A percentile compares a stretch with the other conserved stretches of the same genome.
Evolutionary conservation across 208 protist genomes (phyloP).

Genomic region (Novymonas esmeraldas): DNA sequence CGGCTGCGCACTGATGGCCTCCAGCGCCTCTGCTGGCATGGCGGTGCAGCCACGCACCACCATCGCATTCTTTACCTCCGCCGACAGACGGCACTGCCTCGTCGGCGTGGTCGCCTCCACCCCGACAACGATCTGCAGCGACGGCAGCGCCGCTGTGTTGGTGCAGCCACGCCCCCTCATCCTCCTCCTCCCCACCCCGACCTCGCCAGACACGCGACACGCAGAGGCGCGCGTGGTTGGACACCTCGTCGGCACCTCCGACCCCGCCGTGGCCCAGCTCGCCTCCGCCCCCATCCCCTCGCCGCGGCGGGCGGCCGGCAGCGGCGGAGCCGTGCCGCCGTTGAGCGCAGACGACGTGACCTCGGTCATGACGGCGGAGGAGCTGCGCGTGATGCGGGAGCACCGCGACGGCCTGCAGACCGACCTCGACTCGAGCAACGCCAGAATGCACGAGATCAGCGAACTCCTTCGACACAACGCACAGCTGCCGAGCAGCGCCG

Average conservation of each 20-base stretch:
- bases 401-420: conserved; percentile 28
- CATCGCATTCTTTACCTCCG: conserved; percentile 8
- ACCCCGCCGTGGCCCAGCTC: conserved; percentile 8
- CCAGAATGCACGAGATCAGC: conserved; percentile 38
- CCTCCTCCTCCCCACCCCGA: conserved; percentile 4
- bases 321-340: background rate
- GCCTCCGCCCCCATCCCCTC: conserved; percentile 5
- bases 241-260: conserved; percentile 7
- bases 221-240: background rate
- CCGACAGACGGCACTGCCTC: background rate
- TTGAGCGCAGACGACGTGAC: background rate
- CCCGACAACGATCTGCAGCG: background rate
- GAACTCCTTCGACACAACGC: conserved; percentile 1
- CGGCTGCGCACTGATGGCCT: background rate
- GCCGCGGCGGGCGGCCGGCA: background rate
- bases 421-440: conserved; percentile 37
- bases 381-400: conserved; percentile 38
- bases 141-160: conserved; percentile 5
- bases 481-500: background rate
- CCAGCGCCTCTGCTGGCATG: background rate
- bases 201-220: background rate
- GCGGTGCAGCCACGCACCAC: background rate
- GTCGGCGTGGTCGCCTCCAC: conserved; percentile 15
- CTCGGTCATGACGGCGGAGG: conserved; percentile 20
- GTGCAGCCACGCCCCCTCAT: conserved; percentile 27